Percentiles rank a stretch among this genome's conserved stretches.
Conservation (phyloP, 78 protist species). For the Pigoraptor vietnamica region DNA sequence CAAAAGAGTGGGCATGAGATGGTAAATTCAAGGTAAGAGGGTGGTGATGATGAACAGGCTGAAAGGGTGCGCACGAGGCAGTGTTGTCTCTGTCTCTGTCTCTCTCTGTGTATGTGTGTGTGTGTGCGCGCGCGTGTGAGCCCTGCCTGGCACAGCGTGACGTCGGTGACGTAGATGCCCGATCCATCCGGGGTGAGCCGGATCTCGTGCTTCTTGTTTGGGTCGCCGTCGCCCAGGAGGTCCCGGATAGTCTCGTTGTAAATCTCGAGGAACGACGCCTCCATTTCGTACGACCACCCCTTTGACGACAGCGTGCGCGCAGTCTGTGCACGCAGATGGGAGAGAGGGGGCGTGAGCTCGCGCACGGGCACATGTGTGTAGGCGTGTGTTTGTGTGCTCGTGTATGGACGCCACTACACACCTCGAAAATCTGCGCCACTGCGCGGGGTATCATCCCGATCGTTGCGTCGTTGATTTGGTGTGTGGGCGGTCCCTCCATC, state of each 20-base stretch:
- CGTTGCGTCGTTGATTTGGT: background rate
- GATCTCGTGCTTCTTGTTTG: background rate
- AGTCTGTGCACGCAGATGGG: background rate
- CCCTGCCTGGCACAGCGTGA: background rate
- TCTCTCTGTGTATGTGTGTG: too few relatives aligned
- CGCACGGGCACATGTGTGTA: background rate
- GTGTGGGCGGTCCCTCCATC: slow-evolving; percentile 7
- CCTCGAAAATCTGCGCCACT: slow-evolving; percentile 27
- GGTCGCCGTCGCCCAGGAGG: slow-evolving; percentile 30
- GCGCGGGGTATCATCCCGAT: slow-evolving; percentile 31
- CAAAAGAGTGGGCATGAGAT: background rate
- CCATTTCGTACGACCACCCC: slow-evolving; percentile 33
- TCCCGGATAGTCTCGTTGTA: slow-evolving; percentile 72
- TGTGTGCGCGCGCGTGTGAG: background rate
- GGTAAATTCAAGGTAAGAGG: background rate
- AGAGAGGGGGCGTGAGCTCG: background rate
- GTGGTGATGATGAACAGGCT: background rate
- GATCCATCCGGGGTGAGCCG: background rate
- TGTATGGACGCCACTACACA: background rate
- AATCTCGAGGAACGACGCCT: slow-evolving; percentile 47
- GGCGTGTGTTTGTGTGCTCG: too few relatives aligned
- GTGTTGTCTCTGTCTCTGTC: background rate
- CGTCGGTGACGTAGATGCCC: background rate
- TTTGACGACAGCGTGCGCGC: background rate
- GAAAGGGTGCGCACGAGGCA: background rate